These are phyloP conservation scores for Xylaria sp. DNA, from an alignment of 2,329 filamentous ascomycete genomes.

Conservation along the genomic window DNA sequence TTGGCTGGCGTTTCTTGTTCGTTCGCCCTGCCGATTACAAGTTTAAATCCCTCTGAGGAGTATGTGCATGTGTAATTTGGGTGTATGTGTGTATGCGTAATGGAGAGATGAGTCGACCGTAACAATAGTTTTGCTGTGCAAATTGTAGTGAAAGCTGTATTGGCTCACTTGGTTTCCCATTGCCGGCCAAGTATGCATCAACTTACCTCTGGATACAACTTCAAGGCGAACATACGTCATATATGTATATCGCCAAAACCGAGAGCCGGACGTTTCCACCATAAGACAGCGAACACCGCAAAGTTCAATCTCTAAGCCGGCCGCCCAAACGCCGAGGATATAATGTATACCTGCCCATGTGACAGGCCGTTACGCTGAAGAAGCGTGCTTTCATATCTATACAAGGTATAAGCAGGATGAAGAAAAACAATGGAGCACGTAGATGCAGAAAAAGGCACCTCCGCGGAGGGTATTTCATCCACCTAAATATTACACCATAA, in stretches of 20 bases:
- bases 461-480: constrained; percentile 32
- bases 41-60: background rate
- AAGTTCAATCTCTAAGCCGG: background rate
- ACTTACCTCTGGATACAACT: too few relatives aligned
- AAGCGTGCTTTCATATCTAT: background rate
- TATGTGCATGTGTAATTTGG: background rate
- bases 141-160: too few relatives aligned
- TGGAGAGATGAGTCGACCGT: too few relatives aligned
- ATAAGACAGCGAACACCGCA: background rate
- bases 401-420: background rate
- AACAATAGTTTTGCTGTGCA: too few relatives aligned
- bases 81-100: too few relatives aligned
- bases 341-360: background rate
- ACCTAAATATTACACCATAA: too few relatives aligned
- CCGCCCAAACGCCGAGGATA: background rate
- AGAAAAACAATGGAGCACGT: background rate
- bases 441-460: constrained; percentile 22
- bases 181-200: too few relatives aligned
- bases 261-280: background rate
- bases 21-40: background rate
- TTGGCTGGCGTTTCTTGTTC: constrained; percentile 4
- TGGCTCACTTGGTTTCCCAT: too few relatives aligned
- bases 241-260: too few relatives aligned
- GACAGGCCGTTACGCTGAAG: constrained; percentile 4
- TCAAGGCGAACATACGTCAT: background rate